Conservation (phyloP, 352 stramenopile genomes). For the Pythium phragmiticola region DNA sequence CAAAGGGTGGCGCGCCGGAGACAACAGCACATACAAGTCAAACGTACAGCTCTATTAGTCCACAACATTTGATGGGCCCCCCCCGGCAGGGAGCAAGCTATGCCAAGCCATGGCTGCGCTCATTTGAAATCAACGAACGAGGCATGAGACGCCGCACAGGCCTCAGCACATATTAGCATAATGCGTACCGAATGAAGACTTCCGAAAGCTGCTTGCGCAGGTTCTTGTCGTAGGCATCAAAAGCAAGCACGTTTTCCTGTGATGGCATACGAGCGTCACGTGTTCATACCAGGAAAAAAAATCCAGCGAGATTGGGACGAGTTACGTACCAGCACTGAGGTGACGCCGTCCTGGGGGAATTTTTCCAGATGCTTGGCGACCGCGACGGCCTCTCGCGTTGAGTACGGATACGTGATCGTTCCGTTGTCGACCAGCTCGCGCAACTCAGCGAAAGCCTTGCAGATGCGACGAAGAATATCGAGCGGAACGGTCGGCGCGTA, state of each 20-base stretch:
- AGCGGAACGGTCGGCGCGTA: conserved; percentile 87
- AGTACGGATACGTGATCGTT: conserved; percentile 94
- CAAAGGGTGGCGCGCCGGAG: conserved; percentile 9
- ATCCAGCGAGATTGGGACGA: not conserved
- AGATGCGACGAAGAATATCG: conserved; percentile 82
- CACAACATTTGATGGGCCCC: not conserved
- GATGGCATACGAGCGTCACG: not conserved
- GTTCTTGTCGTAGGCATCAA: conserved; percentile 87
- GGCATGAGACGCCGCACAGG: conserved; percentile 19
- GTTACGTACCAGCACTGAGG: conserved; percentile 54
- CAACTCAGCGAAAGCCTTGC: conserved; percentile 89
- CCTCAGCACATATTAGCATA: conserved; percentile 2
- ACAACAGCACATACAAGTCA: conserved; percentile 19
- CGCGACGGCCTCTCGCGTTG: conserved; percentile 91
- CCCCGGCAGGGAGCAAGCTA: conserved; percentile 6
- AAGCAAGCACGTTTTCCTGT: conserved; percentile 94
- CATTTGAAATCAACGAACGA: conserved; percentile 15
- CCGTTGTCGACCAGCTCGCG: conserved; percentile 86
- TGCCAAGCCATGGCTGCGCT: conserved; percentile 28
- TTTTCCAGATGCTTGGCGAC: conserved; percentile 93
- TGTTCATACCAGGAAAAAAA: not conserved
- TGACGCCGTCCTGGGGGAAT: conserved; percentile 91
- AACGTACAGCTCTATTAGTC: conserved; percentile 24
- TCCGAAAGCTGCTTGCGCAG: conserved; percentile 71
- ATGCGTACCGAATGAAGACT: conserved; percentile 59